Conservation (phyloP, 140 eudicot genomes). For the Erigeron philadelphicus region DNA sequence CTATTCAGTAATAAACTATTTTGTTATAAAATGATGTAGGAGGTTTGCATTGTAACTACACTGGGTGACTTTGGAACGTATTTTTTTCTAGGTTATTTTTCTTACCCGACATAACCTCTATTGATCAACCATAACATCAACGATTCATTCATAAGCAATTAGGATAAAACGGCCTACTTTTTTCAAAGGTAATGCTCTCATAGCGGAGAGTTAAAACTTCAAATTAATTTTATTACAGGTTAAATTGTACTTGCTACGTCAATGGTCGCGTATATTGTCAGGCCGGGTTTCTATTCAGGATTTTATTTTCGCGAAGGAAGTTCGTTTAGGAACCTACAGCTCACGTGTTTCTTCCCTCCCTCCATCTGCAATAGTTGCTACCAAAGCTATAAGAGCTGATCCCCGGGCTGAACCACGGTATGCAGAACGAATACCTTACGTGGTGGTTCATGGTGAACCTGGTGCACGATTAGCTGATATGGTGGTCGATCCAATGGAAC, state of each 20-base stretch:
- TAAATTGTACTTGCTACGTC: conserved; percentile 64
- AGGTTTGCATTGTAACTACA: background rate
- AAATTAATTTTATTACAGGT: conserved; percentile 39
- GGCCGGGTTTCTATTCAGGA: conserved; percentile 83
- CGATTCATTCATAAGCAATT: background rate
- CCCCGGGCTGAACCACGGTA: conserved; percentile 96
- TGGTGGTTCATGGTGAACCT: conserved; percentile 95
- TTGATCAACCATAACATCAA: background rate
- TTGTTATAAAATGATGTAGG: background rate
- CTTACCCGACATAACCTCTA: background rate
- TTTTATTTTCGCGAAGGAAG: conserved; percentile 92
- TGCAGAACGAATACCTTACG: conserved; percentile 84
- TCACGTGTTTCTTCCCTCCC: conserved; percentile 69
- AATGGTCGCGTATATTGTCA: conserved; percentile 80
- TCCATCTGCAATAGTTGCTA: conserved; percentile 95
- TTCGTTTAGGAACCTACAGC: conserved; percentile 84
- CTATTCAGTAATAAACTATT: background rate
- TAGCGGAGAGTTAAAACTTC: conserved; percentile 13
- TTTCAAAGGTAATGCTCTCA: conserved; percentile 2
- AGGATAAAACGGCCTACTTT: background rate
- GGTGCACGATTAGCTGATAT: conserved; percentile 86
- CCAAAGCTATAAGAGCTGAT: conserved; percentile 76
- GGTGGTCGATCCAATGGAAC: conserved; percentile 81
- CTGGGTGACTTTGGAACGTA: no score
- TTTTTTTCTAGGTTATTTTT: no score